These are phyloP conservation scores for Ceratobasidium sp. DNA, from an alignment of 1,284 basidiomycete genomes.

Conservation along the genomic window DNA sequence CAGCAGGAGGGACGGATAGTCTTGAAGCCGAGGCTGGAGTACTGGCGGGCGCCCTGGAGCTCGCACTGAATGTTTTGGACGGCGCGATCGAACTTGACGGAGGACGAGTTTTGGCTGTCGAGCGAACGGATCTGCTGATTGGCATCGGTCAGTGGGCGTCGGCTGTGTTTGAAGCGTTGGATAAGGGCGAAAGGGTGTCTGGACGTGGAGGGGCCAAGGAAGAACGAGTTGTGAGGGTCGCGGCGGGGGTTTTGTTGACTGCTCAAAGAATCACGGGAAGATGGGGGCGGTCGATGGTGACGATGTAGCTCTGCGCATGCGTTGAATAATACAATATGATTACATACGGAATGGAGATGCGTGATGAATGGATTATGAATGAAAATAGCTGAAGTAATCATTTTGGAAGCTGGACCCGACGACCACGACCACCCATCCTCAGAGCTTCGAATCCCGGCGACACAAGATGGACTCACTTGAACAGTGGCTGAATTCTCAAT, in stretches of 20 bases:
- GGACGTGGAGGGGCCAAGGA: constrained; percentile 66
- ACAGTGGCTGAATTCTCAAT: no score
- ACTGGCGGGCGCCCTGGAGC: constrained; percentile 74
- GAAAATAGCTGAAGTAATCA: no score
- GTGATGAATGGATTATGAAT: no score
- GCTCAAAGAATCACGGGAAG: constrained; percentile 76
- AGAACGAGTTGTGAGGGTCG: constrained; percentile 64
- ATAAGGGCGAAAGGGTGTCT: constrained; percentile 69
- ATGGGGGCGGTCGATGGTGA: constrained; percentile 77
- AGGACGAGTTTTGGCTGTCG: constrained; percentile 76
- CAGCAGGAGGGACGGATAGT: constrained; percentile 41
- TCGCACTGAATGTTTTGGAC: constrained; percentile 79
- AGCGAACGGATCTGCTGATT: constrained; percentile 74
- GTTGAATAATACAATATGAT: not conserved
- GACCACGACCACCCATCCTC: no score
- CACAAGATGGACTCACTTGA: no score
- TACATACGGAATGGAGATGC: no score
- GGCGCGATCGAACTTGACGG: constrained; percentile 76
- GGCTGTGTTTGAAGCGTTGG: constrained; percentile 69
- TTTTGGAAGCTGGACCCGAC: no score
- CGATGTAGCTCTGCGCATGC: not conserved
- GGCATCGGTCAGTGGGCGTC: constrained; percentile 83
- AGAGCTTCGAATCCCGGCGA: no score
- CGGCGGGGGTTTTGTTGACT: constrained; percentile 82
- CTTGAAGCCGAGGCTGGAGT: constrained; percentile 69